Base-by-base conservation (phyloP, 2,329 filamentous ascomycete species). In the Aureobasidium zeae region DNA sequence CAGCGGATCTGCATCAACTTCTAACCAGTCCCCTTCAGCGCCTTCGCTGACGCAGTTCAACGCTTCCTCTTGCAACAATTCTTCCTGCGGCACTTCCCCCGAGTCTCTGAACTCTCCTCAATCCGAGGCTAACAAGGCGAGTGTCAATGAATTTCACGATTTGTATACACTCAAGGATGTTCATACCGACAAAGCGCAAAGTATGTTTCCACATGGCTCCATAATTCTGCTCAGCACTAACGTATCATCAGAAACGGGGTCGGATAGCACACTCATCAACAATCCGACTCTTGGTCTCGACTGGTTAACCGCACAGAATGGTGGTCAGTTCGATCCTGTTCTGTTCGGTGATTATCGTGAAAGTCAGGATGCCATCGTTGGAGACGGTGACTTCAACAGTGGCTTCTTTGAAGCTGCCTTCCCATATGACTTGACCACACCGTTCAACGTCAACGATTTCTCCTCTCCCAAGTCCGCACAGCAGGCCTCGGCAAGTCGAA, bases 311-410 rank as follows among this genome's bases (percentile, higher is more conserved):
- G 80, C 82, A 54, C 84, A 93, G 59, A 89, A 87, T 55, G 81
- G 81, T 46, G 85, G 85, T 45, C 79, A 83, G 51, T 95, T 96
- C 55, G 88, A 96, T 49, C 89, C 91, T 0, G 79, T 91, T 44
- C 71, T 96, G 4, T 96, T 95, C 61, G 85, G 83, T 43, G 85
- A 87, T 54, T 96, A 95, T 64, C 81, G 91, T 41, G 91, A 98
- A 57, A 80, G 86, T 0, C 86, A 94, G 56, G 83, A 86, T 46
- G 89, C 81, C 44, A 73, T 94, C 11, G 65, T 94, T 13, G 69
- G 71, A 52, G 80, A 67, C 56, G 76, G 73, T 31, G 77, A 79
- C 7, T 84, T 93, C 52, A 64, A 63, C 21, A 75, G 76, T 52
- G 88, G 94, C 53, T 83, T 86, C 11, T 82, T 93, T 58, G 81